Percentiles rank a stretch among this genome's conserved stretches.
Evolutionary conservation across 805 yeast species (phyloP).

Genomic region (Scheffersomyces coipomensis): DNA sequence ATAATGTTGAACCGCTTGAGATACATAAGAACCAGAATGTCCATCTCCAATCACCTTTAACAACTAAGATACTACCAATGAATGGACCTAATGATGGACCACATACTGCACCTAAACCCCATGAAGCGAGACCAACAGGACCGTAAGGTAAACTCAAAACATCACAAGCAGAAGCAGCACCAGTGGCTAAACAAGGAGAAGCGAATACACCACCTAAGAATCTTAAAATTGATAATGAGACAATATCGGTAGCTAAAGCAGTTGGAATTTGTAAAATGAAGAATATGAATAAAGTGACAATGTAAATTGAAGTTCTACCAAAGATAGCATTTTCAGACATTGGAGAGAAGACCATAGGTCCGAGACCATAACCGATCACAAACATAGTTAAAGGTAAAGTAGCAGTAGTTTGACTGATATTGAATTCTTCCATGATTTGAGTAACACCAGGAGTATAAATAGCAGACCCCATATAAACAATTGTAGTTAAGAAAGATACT

Average conservation of each 20-base stretch:
- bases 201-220: slow-evolving; percentile 55
- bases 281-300: slow-evolving; percentile 45
- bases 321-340: slow-evolving; percentile 52
- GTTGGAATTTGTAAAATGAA: slow-evolving; percentile 55
- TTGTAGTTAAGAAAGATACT: slow-evolving; percentile 45
- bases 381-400: slow-evolving; percentile 53
- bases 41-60: slow-evolving; percentile 36
- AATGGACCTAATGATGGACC: slow-evolving; percentile 61
- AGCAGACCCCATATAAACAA: slow-evolving; percentile 58
- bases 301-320: slow-evolving; percentile 54
- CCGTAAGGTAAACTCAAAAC: slow-evolving; percentile 38
- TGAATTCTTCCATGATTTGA: slow-evolving; percentile 44
- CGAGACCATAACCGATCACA: slow-evolving; percentile 60
- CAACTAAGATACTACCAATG: slow-evolving; percentile 50
- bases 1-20: slow-evolving; percentile 9
- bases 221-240: slow-evolving; percentile 49
- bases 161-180: slow-evolving; percentile 59
- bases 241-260: slow-evolving; percentile 50
- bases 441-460: slow-evolving; percentile 52
- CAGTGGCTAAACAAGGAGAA: slow-evolving; percentile 56
- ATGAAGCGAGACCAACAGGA: slow-evolving; percentile 47
- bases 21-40: slow-evolving; percentile 51
- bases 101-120: slow-evolving; percentile 54
- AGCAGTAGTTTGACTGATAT: slow-evolving; percentile 43
- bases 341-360: slow-evolving; percentile 60